These are phyloP conservation scores for Claviceps capensis DNA, from an alignment of 2,329 filamentous ascomycete genomes.

Conservation along the genomic window DNA sequence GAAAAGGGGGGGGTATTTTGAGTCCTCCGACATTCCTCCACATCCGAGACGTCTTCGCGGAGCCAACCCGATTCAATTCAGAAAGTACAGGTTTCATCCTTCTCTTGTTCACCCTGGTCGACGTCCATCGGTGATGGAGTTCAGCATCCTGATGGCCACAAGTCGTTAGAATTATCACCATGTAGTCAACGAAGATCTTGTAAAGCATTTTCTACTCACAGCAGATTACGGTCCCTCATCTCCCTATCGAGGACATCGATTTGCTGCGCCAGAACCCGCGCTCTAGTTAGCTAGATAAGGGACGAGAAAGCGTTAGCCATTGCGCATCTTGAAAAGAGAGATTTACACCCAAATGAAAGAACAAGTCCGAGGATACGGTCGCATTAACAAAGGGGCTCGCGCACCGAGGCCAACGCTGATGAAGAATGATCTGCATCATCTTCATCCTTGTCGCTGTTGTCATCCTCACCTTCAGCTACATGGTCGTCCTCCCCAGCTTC, in stretches of 20 bases:
- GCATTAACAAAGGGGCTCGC: conserved; percentile 35
- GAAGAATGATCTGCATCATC: conserved; percentile 47
- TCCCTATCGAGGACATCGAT: conserved; percentile 41
- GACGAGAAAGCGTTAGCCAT: conserved; percentile 6
- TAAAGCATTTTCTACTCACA: conserved; percentile 15
- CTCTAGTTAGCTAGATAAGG: conserved; percentile 28
- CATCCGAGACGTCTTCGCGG: background rate
- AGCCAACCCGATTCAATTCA: background rate
- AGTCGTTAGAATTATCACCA: background rate
- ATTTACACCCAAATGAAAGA: conserved; percentile 6
- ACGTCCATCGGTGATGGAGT: conserved; percentile 12
- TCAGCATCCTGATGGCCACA: conserved; percentile 9
- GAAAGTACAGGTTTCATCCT: background rate
- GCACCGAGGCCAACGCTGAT: conserved; percentile 53
- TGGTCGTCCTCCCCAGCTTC: conserved; percentile 21
- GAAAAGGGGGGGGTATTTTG: conserved; percentile 3
- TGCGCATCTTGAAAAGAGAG: background rate
- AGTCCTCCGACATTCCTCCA: background rate
- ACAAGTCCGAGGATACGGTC: conserved; percentile 15
- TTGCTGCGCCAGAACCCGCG: conserved; percentile 31
- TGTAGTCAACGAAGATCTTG: too few species aligned
- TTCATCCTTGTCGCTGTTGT: conserved; percentile 34
- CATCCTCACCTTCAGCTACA: conserved; percentile 44
- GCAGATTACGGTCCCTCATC: conserved; percentile 40
- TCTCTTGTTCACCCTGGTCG: conserved; percentile 5